Percentiles rank a stretch among this genome's conserved stretches.
Conservation (phyloP, 2,329 filamentous ascomycete genomes). For the Neonectria sp. region DNA sequence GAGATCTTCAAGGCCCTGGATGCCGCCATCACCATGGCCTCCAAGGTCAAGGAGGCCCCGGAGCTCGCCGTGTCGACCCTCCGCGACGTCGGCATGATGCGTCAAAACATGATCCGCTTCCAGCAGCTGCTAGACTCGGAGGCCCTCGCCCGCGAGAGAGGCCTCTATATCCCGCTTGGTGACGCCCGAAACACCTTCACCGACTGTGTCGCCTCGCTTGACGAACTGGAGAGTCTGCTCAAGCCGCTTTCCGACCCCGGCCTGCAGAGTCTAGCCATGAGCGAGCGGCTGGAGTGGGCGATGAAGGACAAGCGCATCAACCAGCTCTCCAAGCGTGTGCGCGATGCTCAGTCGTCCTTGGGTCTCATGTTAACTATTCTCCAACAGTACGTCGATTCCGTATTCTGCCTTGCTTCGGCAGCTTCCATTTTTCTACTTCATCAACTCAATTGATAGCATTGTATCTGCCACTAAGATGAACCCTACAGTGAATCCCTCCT, state of each 20-base stretch:
- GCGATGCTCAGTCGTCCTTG: constrained; percentile 13
- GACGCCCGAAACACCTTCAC: constrained; percentile 15
- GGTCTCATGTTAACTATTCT: constrained; percentile 15
- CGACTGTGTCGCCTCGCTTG: constrained; percentile 12
- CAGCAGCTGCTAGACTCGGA: constrained; percentile 5
- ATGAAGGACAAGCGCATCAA: constrained; percentile 12
- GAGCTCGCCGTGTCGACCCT: constrained; percentile 13
- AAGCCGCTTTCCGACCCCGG: constrained; percentile 4
- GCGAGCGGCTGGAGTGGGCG: constrained; percentile 12
- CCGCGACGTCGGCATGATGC: constrained; percentile 16
- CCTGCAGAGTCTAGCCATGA: constrained; percentile 2
- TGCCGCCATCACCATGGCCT: constrained; percentile 10
- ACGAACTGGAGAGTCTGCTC: constrained; percentile 4
- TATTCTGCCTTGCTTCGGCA: neutral
- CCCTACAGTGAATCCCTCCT: constrained; percentile 8
- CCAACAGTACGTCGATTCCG: neutral
- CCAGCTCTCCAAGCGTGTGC: constrained; percentile 10
- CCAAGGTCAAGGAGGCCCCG: constrained; percentile 11
- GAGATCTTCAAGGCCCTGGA: constrained; percentile 18
- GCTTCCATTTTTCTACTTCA: neutral
- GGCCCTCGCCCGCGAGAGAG: neutral
- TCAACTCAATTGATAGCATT: neutral
- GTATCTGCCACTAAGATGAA: neutral
- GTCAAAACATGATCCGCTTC: constrained; percentile 15
- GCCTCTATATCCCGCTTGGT: constrained; percentile 3